phyloP scores from a whole-genome alignment of 2,329 filamentous ascomycete genomes.

The Fusarium albosuccineum region DNA sequence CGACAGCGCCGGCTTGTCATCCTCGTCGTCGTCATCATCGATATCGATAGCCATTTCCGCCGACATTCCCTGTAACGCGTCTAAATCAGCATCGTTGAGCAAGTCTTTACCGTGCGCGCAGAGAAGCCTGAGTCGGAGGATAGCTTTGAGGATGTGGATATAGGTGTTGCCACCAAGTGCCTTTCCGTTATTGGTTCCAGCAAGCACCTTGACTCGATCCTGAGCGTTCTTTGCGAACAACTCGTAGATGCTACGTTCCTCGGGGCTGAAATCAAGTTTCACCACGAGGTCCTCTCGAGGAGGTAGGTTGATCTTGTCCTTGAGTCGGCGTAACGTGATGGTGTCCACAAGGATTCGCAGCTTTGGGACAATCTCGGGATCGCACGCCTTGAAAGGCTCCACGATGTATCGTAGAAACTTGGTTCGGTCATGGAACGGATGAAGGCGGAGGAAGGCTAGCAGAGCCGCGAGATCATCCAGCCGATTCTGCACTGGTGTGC shows the following conservation, averaged over 20 bases:
- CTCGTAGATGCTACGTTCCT: constrained; percentile 84
- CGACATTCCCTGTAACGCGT: constrained; percentile 83
- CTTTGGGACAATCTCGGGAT: constrained; percentile 85
- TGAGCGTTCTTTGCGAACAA: constrained; percentile 86
- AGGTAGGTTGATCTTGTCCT: constrained; percentile 90
- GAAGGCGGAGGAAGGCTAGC: constrained; percentile 85
- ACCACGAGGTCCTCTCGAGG: constrained; percentile 79
- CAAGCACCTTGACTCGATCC: constrained; percentile 83
- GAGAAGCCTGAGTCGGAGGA: constrained; percentile 88
- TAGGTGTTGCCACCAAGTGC: constrained; percentile 88
- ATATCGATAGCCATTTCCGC: constrained; percentile 89
- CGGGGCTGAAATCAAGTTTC: constrained; percentile 78
- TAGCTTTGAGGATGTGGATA: constrained; percentile 91
- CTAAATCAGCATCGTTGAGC: constrained; percentile 84
- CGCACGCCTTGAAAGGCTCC: constrained; percentile 86
- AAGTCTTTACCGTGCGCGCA: constrained; percentile 96
- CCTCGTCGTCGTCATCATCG: constrained; percentile 81
- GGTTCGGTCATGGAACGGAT: constrained; percentile 83
- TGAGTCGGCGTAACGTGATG: constrained; percentile 91
- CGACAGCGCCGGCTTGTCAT: constrained; percentile 68
- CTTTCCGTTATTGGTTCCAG: constrained; percentile 67
- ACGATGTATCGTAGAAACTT: constrained; percentile 86
- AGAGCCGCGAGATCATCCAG: constrained; percentile 90
- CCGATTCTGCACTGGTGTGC: constrained; percentile 94
- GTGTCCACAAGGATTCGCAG: constrained; percentile 91